Conservation (phyloP, 306 rosid genomes). For the Pyrus communis region DNA sequence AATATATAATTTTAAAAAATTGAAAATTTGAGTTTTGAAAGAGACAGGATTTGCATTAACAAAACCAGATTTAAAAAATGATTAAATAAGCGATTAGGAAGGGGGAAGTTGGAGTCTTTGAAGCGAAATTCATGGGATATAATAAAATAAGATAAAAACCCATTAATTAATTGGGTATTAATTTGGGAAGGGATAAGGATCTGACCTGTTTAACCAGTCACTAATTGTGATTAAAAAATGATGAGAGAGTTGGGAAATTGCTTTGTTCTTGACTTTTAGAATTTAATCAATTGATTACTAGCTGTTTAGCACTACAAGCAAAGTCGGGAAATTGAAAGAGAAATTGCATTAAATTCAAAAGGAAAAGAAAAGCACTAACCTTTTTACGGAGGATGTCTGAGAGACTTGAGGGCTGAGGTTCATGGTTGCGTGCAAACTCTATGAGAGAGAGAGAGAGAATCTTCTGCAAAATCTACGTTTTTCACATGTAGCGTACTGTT, state of each 20-base stretch:
- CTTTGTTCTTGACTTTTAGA: constrained; percentile 12
- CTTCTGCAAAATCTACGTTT: not conserved
- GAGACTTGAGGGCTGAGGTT: not conserved
- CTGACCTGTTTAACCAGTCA: constrained; percentile 15
- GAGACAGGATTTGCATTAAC: constrained; percentile 26
- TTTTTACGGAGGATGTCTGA: not conserved
- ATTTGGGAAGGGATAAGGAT: constrained; percentile 22
- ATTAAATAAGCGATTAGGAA: not conserved
- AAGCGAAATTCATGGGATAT: not conserved
- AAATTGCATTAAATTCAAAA: not conserved
- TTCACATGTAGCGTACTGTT: fast-evolving
- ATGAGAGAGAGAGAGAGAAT: not conserved
- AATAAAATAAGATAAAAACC: not conserved
- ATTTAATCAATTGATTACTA: not conserved
- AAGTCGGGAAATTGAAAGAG: not conserved
- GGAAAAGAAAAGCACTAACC: not conserved
- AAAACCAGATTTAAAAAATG: not conserved
- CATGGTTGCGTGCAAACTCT: not conserved
- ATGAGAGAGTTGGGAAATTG: not conserved
- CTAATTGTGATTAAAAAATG: not conserved
- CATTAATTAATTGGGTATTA: not conserved
- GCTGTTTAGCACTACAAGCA: not conserved
- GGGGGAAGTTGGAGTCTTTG: not conserved
- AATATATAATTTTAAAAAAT: not conserved
- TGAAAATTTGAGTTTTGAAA: constrained; percentile 14